phyloP scores from a whole-genome alignment of 2,329 filamentous ascomycete genomes.

The Ceratocystis harringtonii region DNA sequence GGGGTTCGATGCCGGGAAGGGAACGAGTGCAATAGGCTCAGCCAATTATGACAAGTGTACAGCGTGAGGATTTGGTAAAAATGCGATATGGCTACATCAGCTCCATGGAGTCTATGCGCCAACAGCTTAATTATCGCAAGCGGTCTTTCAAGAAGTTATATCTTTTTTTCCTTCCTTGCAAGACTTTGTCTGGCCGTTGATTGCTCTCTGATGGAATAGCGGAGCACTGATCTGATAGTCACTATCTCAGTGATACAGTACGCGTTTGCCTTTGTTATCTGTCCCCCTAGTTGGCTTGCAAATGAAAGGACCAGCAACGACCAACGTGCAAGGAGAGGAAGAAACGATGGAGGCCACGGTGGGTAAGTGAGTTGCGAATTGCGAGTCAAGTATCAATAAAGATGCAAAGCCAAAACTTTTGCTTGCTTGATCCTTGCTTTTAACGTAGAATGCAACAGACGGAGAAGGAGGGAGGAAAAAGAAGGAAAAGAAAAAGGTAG shows the following conservation, averaged over 20 bases:
- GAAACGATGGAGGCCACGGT: background rate
- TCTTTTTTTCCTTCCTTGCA: background rate
- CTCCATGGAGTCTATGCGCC: too few species aligned
- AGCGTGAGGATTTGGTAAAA: too few species aligned
- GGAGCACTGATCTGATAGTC: too few species aligned
- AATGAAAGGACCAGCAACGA: background rate
- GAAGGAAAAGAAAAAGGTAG: background rate
- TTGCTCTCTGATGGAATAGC: too few species aligned
- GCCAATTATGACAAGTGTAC: background rate
- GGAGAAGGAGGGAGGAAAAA: background rate
- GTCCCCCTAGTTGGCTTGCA: too few species aligned
- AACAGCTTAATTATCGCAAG: too few species aligned
- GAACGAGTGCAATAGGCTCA: background rate
- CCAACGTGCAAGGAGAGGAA: background rate
- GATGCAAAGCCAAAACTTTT: conserved; percentile 1
- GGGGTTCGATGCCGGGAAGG: too few species aligned
- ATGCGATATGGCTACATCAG: too few species aligned
- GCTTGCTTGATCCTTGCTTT: background rate
- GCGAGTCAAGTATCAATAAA: background rate
- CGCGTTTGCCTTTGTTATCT: too few species aligned
- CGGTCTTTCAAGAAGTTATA: too few species aligned
- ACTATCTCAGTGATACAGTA: too few species aligned
- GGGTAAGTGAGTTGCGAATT: background rate
- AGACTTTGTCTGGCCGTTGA: background rate
- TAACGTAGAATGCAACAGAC: background rate